Conservation (phyloP, 306 rosid genomes). For the Quillaja saponaria region DNA sequence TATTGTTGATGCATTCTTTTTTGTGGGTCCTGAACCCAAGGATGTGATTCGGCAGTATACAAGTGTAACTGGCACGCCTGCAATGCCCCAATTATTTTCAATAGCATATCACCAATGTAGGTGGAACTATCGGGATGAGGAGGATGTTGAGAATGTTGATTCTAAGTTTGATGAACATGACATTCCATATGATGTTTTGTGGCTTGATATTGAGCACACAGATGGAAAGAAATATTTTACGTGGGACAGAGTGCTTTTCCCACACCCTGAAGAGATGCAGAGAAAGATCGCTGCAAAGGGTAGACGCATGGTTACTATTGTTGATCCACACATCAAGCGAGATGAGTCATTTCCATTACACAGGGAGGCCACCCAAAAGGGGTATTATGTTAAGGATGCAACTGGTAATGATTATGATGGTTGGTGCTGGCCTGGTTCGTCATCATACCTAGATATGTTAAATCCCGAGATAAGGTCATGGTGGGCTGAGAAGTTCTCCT, state of each 20-base stretch:
- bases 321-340: conserved; percentile 94
- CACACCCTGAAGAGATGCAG: conserved; percentile 98
- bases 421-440: conserved; percentile 99
- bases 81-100: conserved; percentile 87
- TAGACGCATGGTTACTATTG: conserved; percentile 89
- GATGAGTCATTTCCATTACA: conserved; percentile 67
- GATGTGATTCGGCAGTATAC: conserved; percentile 82
- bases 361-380: conserved; percentile 73
- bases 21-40: conserved; percentile 80
- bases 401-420: conserved; percentile 85
- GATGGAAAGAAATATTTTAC: conserved; percentile 90
- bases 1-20: conserved; percentile 77
- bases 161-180: conserved; percentile 82
- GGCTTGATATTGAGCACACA: conserved; percentile 98
- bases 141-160: conserved; percentile 91
- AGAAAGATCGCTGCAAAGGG: conserved; percentile 74
- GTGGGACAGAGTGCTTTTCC: conserved; percentile 78
- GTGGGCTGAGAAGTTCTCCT: conserved; percentile 86
- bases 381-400: conserved; percentile 92
- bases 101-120: conserved; percentile 88
- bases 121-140: conserved; percentile 97
- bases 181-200: conserved; percentile 92
- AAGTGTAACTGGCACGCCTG: conserved; percentile 67
- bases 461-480: conserved; percentile 82
- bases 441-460: conserved; percentile 75